These are phyloP conservation scores for Colletotrichum siamense DNA, from an alignment of 2,329 filamentous ascomycete species.

Conservation along the genomic window DNA sequence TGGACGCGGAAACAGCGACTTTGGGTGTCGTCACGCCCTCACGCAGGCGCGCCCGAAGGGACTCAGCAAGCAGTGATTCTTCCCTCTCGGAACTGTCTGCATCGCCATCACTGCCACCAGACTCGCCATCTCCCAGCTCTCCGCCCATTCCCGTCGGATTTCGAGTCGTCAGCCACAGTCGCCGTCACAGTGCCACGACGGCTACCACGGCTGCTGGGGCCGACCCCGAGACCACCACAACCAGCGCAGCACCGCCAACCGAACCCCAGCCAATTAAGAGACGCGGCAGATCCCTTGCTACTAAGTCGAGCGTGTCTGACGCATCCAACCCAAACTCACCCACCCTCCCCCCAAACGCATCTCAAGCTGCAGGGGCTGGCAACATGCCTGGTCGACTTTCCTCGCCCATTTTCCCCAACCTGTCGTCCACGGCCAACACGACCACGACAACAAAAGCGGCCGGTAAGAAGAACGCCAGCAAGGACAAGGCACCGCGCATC, in stretches of 20 bases:
- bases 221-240: slow-evolving; percentile 20
- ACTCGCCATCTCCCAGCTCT: slow-evolving; percentile 40
- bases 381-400: slow-evolving; percentile 46
- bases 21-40: slow-evolving; percentile 33
- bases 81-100: slow-evolving; percentile 44
- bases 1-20: not conserved
- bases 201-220: slow-evolving; percentile 21
- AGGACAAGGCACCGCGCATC: slow-evolving; percentile 23
- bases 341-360: slow-evolving; percentile 27
- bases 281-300: slow-evolving; percentile 43
- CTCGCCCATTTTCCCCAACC: slow-evolving; percentile 36
- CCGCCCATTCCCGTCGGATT: slow-evolving; percentile 20
- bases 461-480: slow-evolving; percentile 30
- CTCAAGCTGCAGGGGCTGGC: slow-evolving; percentile 30
- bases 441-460: slow-evolving; percentile 6
- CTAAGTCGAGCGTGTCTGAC: slow-evolving; percentile 42
- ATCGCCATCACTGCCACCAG: slow-evolving; percentile 31
- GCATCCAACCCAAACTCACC: slow-evolving; percentile 41
- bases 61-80: slow-evolving; percentile 46
- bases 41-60: slow-evolving; percentile 37
- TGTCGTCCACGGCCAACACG: slow-evolving; percentile 21
- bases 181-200: slow-evolving; percentile 23
- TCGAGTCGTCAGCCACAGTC: slow-evolving; percentile 22
- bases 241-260: slow-evolving; percentile 20
- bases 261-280: slow-evolving; percentile 43